Evolutionary conservation across 2,329 filamentous ascomycete species (phyloP).

Genomic region (Fusarium stilboides): DNA sequence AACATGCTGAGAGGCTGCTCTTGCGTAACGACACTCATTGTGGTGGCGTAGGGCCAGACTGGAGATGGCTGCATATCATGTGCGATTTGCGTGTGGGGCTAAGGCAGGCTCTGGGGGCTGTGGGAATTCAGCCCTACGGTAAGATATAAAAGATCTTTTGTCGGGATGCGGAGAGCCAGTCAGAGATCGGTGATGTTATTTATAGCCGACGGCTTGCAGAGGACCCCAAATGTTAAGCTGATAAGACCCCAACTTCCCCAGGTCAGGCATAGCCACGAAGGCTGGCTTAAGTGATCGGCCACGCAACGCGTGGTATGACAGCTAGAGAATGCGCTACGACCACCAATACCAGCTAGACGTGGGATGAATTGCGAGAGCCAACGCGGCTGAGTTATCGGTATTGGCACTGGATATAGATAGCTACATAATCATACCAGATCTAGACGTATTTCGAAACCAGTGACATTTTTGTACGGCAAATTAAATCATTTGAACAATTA

Average conservation of each 20-base stretch:
- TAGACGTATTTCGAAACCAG: neutral
- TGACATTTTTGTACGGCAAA: neutral
- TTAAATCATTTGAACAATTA: neutral
- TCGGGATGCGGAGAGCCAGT: neutral
- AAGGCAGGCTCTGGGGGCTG: conserved; percentile 12
- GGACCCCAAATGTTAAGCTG: too few relatives aligned
- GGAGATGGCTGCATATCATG: neutral
- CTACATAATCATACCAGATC: neutral
- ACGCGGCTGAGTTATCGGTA: neutral
- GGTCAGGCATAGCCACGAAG: conserved; percentile 1
- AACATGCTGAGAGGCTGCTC: neutral
- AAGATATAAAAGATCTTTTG: too few relatives aligned
- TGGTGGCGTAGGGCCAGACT: neutral
- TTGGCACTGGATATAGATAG: neutral
- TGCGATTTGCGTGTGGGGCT: neutral
- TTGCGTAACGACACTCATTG: neutral
- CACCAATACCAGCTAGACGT: neutral
- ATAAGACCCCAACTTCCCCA: neutral
- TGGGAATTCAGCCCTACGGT: neutral
- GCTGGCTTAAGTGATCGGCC: neutral
- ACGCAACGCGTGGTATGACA: neutral
- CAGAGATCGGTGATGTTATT: neutral
- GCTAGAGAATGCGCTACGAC: too few relatives aligned
- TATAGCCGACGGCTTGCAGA: conserved; percentile 1
- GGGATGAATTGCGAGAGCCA: neutral